Conservation (phyloP, 352 stramenopile species). For the Bremia lactucae region DNA sequence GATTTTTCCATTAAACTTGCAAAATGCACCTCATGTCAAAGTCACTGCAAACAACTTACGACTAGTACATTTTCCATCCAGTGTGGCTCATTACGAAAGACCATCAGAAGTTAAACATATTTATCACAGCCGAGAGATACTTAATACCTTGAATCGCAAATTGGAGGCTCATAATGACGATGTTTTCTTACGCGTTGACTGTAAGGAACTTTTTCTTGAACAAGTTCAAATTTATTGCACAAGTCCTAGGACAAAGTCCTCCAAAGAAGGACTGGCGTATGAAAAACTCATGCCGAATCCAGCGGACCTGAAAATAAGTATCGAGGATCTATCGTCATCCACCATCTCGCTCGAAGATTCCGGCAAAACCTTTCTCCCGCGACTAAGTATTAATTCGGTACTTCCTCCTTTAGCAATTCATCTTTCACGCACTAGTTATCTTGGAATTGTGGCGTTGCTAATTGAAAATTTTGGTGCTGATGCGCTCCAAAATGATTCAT, state of each 20-base stretch:
- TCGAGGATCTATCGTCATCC: slow-evolving; percentile 56
- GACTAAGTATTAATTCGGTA: slow-evolving; percentile 49
- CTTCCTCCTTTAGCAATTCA: slow-evolving; percentile 20
- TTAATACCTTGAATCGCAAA: too few species aligned
- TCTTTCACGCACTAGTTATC: slow-evolving; percentile 37
- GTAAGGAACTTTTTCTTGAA: slow-evolving; percentile 34
- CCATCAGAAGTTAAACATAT: slow-evolving; percentile 19
- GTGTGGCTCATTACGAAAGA: slow-evolving; percentile 35
- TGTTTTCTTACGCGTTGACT: slow-evolving; percentile 22
- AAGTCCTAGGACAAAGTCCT: slow-evolving; percentile 7
- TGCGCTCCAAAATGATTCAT: slow-evolving; percentile 23
- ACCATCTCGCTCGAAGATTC: slow-evolving; percentile 25
- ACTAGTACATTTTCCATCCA: slow-evolving; percentile 58
- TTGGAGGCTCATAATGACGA: slow-evolving; percentile 11
- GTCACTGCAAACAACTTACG: slow-evolving; percentile 42
- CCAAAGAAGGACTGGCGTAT: slow-evolving; percentile 11
- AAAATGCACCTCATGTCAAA: slow-evolving; percentile 43
- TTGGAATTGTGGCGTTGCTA: slow-evolving; percentile 52
- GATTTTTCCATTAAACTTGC: slow-evolving; percentile 48
- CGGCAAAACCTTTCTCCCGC: slow-evolving; percentile 30
- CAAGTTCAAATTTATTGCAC: slow-evolving; percentile 44
- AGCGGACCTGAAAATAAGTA: slow-evolving; percentile 45
- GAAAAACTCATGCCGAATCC: slow-evolving; percentile 28
- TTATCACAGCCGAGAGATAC: slow-evolving; percentile 15
- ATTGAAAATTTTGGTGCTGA: slow-evolving; percentile 70